Evolutionary conservation across 208 protist species (phyloP).

Genomic region (Perkinsela sp.): DNA sequence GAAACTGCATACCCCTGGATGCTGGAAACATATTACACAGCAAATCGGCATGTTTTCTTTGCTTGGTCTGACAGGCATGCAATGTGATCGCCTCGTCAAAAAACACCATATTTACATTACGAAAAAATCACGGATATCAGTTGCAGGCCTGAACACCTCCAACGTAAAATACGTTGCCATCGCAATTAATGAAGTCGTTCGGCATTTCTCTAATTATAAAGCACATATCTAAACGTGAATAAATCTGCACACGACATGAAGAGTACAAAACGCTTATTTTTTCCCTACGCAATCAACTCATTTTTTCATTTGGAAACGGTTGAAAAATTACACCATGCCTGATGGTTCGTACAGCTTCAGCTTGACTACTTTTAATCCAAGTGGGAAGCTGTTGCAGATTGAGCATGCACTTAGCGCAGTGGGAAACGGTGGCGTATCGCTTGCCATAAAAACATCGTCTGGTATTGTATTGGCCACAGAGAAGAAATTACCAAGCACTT

Average conservation of each 20-base stretch:
- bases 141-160: constrained; percentile 32
- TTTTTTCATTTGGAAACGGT: too few species aligned
- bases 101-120: constrained; percentile 57
- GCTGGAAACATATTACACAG: constrained; percentile 74
- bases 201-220: too few species aligned
- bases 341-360: constrained; percentile 49
- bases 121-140: constrained; percentile 30
- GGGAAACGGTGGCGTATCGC: constrained; percentile 52
- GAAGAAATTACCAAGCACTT: constrained; percentile 80
- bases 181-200: constrained; percentile 12
- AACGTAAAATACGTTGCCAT: constrained; percentile 30
- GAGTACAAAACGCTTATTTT: not conserved
- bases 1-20: constrained; percentile 27
- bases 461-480: constrained; percentile 97
- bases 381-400: constrained; percentile 98
- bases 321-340: too few species aligned
- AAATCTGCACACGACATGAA: not conserved
- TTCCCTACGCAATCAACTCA: too few species aligned
- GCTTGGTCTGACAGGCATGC: constrained; percentile 61
- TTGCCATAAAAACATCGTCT: constrained; percentile 76
- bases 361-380: constrained; percentile 97
- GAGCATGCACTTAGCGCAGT: constrained; percentile 96
- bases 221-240: not conserved
- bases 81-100: constrained; percentile 18
- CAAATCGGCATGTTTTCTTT: constrained; percentile 96